phyloP scores from a whole-genome alignment of 345 rosid genomes.

The Schrenkiella parvula region DNA sequence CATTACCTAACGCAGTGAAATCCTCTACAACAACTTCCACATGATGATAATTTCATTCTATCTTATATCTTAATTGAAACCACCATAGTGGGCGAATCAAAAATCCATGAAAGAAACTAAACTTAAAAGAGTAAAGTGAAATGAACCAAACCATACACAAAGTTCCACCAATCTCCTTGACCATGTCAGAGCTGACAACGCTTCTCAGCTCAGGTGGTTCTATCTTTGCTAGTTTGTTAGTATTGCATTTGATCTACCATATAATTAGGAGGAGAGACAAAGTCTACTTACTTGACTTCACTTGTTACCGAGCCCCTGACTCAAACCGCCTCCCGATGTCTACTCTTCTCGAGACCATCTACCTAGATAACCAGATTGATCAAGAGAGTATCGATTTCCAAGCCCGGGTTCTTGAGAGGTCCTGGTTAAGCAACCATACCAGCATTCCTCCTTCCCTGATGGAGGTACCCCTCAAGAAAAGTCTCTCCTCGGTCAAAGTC shows the following conservation, averaged over 20 bases:
- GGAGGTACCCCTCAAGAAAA: slow-evolving; percentile 43
- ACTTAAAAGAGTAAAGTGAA: neutral
- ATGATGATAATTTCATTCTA: slow-evolving; percentile 18
- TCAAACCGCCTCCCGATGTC: slow-evolving; percentile 46
- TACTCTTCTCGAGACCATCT: slow-evolving; percentile 44
- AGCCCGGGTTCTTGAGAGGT: slow-evolving; percentile 43
- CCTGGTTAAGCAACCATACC: slow-evolving; percentile 59
- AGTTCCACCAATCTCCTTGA: slow-evolving; percentile 4
- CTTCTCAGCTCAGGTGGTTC: slow-evolving; percentile 14
- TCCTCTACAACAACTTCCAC: slow-evolving; percentile 32
- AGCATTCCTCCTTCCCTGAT: slow-evolving; percentile 43
- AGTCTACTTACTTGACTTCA: slow-evolving; percentile 52
- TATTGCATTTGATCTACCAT: slow-evolving; percentile 24
- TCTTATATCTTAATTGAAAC: slow-evolving; percentile 6
- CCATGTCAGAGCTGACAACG: slow-evolving; percentile 19
- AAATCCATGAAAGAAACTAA: neutral
- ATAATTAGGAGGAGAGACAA: slow-evolving; percentile 21
- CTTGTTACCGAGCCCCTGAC: slow-evolving; percentile 51
- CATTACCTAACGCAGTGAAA: slow-evolving; percentile 32
- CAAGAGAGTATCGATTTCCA: slow-evolving; percentile 48
- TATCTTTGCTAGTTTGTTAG: neutral
- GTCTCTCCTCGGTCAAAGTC: slow-evolving; percentile 32
- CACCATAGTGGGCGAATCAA: neutral
- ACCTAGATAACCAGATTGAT: slow-evolving; percentile 42
- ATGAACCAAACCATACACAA: slow-evolving; percentile 23